phyloP scores from a whole-genome alignment of 306 rosid species.

The Adenanthera pavonina region DNA sequence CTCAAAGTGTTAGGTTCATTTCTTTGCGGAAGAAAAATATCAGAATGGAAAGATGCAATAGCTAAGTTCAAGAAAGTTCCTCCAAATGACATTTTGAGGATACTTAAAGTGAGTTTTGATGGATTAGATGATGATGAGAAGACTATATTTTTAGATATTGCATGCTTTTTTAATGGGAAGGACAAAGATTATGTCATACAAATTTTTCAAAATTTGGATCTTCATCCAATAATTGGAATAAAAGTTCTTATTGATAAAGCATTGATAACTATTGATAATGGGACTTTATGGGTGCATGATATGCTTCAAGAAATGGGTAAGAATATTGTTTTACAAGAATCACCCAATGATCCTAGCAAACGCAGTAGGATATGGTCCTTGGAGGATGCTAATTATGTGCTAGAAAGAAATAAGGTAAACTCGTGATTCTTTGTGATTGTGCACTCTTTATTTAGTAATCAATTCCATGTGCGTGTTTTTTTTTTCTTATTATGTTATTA shows the following conservation, averaged over 20 bases:
- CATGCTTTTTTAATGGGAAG: constrained; percentile 2
- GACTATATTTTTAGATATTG: background rate
- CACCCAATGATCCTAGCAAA: background rate
- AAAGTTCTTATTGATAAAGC: background rate
- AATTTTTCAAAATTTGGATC: background rate
- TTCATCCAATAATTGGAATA: background rate
- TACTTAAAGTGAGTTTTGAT: background rate
- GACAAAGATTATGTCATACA: background rate
- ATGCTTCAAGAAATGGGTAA: background rate
- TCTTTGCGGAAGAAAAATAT: background rate
- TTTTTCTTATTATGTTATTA: too few relatives aligned
- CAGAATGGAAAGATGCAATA: background rate
- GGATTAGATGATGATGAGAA: background rate
- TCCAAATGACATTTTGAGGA: background rate
- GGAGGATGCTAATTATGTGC: background rate
- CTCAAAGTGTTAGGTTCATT: background rate
- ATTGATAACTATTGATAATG: background rate
- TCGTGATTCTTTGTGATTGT: background rate
- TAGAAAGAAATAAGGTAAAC: background rate
- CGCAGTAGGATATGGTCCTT: background rate
- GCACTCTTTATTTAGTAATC: too few relatives aligned
- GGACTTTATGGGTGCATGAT: background rate
- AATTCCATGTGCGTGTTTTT: background rate
- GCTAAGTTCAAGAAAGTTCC: background rate
- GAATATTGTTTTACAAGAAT: background rate